Conservation (phyloP, 306 rosid genomes). For the Casuarina cunninghamiana region DNA sequence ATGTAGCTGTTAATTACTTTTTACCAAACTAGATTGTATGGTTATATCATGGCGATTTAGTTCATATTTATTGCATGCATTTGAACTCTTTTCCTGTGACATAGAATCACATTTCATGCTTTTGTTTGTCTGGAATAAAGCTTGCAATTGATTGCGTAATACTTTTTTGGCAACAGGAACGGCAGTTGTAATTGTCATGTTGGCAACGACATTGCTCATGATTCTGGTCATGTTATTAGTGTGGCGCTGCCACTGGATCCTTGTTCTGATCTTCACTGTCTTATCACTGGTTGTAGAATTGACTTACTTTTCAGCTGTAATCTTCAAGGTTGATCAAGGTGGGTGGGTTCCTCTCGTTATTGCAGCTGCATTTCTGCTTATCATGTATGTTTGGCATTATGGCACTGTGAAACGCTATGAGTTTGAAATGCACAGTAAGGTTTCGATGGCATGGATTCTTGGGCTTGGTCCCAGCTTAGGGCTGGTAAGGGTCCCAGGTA, state of each 20-base stretch:
- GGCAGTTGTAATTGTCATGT: constrained; percentile 56
- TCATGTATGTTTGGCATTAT: constrained; percentile 62
- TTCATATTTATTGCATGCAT: not conserved
- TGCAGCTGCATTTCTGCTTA: constrained; percentile 43
- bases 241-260: constrained; percentile 61
- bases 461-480: constrained; percentile 68
- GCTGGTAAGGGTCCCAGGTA: constrained; percentile 61
- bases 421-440: constrained; percentile 57
- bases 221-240: constrained; percentile 54
- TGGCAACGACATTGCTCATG: constrained; percentile 58
- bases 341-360: constrained; percentile 62
- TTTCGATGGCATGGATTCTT: constrained; percentile 66
- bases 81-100: not conserved
- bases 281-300: constrained; percentile 49
- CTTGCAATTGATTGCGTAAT: not conserved
- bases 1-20: not conserved
- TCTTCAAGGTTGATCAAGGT: constrained; percentile 53
- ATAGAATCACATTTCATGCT: not conserved
- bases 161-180: constrained; percentile 41
- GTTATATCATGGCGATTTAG: not conserved
- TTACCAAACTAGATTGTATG: not conserved
- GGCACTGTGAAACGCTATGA: constrained; percentile 52
- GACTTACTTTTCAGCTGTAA: constrained; percentile 55
- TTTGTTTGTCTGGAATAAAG: not conserved
- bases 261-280: constrained; percentile 43